Evolutionary conservation across 2,329 filamentous ascomycete genomes (phyloP).

Genomic region (Fusarium sp.): DNA sequence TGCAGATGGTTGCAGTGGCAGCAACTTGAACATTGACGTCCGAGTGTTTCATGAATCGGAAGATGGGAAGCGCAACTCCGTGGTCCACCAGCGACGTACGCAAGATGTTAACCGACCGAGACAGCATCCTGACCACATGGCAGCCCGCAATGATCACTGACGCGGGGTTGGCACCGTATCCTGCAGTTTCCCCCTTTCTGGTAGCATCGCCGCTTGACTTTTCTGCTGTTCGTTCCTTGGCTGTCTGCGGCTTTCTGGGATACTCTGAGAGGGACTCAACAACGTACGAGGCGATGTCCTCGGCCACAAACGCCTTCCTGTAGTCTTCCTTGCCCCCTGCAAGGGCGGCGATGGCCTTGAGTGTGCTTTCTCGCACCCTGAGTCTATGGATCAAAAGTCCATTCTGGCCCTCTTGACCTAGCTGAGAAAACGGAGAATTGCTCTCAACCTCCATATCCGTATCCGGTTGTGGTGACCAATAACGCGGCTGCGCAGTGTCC

Average conservation of each 20-base stretch:
- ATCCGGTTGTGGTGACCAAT: conserved; percentile 55
- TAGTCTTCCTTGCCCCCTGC: conserved; percentile 86
- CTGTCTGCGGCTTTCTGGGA: conserved; percentile 60
- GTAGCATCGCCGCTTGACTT: conserved; percentile 50
- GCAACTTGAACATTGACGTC: conserved; percentile 86
- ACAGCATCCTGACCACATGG: conserved; percentile 82
- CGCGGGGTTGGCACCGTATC: conserved; percentile 79
- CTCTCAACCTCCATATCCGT: conserved; percentile 49
- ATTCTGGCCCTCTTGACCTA: conserved; percentile 72
- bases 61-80: conserved; percentile 81
- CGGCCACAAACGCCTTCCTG: conserved; percentile 83
- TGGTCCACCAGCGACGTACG: conserved; percentile 90
- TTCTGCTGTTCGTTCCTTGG: conserved; percentile 56
- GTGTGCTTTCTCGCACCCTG: conserved; percentile 78
- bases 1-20: conserved; percentile 85
- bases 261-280: conserved; percentile 79
- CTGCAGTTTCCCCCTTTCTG: conserved; percentile 48
- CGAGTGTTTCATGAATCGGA: conserved; percentile 78
- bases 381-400: conserved; percentile 75
- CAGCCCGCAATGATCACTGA: conserved; percentile 88
- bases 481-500: conserved; percentile 44
- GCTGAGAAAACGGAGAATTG: conserved; percentile 54
- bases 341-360: conserved; percentile 85
- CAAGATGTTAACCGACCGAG: conserved; percentile 85
- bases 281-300: conserved; percentile 83